Percentiles rank a stretch among this genome's conserved stretches.
phyloP scores from a whole-genome alignment of 768 basidiomycete species.

The Trametes villosa region DNA sequence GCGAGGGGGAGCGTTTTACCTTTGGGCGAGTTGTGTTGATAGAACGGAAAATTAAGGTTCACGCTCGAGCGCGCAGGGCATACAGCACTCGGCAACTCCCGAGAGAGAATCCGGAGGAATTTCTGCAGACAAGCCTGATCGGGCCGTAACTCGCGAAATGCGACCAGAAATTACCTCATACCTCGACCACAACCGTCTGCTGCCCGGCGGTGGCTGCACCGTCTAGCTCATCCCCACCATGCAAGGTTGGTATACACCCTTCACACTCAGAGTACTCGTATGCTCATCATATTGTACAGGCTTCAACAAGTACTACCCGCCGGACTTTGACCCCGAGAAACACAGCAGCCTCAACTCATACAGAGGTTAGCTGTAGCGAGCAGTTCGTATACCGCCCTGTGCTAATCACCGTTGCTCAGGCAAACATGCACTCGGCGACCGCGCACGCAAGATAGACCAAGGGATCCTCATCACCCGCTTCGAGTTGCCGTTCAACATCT shows the following conservation, averaged over 20 bases:
- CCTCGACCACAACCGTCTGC: not conserved
- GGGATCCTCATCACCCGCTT: conserved; percentile 96
- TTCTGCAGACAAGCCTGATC: not conserved
- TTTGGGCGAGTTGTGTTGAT: conserved; percentile 38
- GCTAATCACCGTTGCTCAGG: conserved; percentile 48
- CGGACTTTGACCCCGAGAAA: conserved; percentile 72
- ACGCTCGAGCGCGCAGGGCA: conserved; percentile 21
- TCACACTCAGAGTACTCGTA: conserved; percentile 1
- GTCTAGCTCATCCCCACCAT: conserved; percentile 33
- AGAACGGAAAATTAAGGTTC: conserved; percentile 40
- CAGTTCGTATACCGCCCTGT: not conserved
- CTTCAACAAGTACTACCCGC: conserved; percentile 82
- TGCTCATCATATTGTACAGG: conserved; percentile 39
- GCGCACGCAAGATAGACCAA: conserved; percentile 94
- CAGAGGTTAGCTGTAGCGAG: conserved; percentile 52
- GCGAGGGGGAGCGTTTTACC: conserved; percentile 29
- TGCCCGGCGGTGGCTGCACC: not conserved
- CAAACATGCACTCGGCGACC: conserved; percentile 91
- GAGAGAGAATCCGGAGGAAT: not conserved
- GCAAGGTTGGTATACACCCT: conserved; percentile 43
- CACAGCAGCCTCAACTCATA: conserved; percentile 75
- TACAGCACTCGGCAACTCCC: conserved; percentile 23
- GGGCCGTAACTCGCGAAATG: not conserved
- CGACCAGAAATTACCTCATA: conserved; percentile 9
- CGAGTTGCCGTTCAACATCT: conserved; percentile 95